Evolutionary conservation across 164 flowering plant genomes (phyloP).

Genomic region (Vitis rupestris): DNA sequence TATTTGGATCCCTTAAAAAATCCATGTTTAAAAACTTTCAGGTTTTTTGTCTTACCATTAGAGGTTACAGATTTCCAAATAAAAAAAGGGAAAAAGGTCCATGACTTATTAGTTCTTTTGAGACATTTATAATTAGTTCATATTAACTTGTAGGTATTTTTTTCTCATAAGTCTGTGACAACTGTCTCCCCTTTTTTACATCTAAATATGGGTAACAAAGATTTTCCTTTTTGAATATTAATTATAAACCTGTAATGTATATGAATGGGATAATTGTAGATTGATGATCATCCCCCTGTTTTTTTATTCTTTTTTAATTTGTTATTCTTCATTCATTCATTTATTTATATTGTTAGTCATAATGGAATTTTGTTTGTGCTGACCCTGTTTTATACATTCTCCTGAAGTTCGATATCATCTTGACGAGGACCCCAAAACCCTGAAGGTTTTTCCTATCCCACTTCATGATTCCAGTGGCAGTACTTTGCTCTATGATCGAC

Average conservation of each 20-base stretch:
- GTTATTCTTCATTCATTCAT: background rate
- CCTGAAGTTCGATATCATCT: constrained; percentile 88
- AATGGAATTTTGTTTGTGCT: constrained; percentile 16
- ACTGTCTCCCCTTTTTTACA: no score
- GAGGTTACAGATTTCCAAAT: no score
- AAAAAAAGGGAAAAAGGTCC: no score
- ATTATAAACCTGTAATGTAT: background rate
- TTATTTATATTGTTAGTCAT: background rate
- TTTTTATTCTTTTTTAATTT: background rate
- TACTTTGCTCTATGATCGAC: constrained; percentile 77
- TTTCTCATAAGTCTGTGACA: no score
- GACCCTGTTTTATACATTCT: constrained; percentile 6
- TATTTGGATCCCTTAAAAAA: no score
- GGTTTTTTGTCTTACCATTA: no score
- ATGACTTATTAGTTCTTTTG: no score
- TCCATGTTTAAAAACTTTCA: no score
- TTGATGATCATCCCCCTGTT: background rate
- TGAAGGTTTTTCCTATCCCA: constrained; percentile 92
- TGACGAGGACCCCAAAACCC: constrained; percentile 92
- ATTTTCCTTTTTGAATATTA: no score
- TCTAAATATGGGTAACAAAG: no score
- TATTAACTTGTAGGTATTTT: no score
- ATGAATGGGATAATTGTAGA: background rate
- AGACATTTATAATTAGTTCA: no score
- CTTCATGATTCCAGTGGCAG: constrained; percentile 70